Evolutionary conservation across 352 stramenopile species (phyloP).

Genomic region (Globisporangium lucens): DNA sequence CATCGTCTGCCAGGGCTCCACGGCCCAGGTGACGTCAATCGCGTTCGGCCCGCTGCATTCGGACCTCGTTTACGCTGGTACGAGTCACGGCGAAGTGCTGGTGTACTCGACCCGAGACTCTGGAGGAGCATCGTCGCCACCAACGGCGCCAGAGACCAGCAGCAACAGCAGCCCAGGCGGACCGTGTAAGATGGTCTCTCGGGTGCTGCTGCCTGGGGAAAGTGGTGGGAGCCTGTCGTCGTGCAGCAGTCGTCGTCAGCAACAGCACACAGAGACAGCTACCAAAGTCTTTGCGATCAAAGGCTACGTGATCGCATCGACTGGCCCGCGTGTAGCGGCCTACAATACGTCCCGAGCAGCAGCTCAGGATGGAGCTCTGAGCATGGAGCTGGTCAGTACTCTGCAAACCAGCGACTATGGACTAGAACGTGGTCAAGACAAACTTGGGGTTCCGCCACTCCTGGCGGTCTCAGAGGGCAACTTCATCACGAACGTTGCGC

Average conservation of each 20-base stretch:
- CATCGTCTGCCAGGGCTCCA: constrained; percentile 40
- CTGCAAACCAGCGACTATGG: not conserved
- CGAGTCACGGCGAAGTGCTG: constrained; percentile 41
- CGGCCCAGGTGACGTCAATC: constrained; percentile 34
- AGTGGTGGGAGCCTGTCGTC: not conserved
- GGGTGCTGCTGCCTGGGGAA: not conserved
- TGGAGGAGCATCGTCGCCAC: not conserved
- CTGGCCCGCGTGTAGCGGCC: not conserved
- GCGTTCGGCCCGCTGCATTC: constrained; percentile 35
- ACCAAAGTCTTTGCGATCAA: constrained; percentile 10
- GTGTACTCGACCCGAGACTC: constrained; percentile 25
- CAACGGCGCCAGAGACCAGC: not conserved
- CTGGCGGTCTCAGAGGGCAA: constrained; percentile 32
- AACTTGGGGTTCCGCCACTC: not conserved
- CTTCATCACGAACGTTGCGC: constrained; percentile 22
- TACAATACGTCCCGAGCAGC: constrained; percentile 11
- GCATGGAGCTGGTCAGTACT: constrained; percentile 1
- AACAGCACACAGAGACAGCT: not conserved
- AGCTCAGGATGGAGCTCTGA: not conserved
- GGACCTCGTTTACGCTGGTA: constrained; percentile 51
- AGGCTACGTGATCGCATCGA: constrained; percentile 16
- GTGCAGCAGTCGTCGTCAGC: not conserved
- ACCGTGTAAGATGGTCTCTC: constrained; percentile 2
- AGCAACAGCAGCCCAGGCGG: not conserved
- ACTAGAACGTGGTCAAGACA: not conserved